Evolutionary conservation across 2,329 filamentous ascomycete genomes (phyloP), one percentile per base, ranked within the genome.

Genomic region (Raffaelea arxii): DNA sequence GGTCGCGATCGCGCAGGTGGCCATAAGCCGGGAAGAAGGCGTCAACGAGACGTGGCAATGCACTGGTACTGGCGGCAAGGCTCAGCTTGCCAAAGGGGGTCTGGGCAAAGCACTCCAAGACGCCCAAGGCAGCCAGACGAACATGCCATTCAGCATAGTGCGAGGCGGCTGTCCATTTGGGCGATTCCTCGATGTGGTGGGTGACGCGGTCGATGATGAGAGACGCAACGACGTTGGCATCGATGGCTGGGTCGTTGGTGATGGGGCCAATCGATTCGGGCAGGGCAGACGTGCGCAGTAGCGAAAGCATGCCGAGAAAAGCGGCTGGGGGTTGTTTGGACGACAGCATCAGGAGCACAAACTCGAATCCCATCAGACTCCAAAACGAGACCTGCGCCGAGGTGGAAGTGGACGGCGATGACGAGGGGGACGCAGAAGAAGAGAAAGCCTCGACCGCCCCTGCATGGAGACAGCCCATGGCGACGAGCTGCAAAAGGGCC

Each of bases 11-110:
- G 2, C 46, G 51, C 18, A 54, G 43, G 37, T 53, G 49, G 7
- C 35, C 32, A 16, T 51, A 53, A 3, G 52, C 52, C 2, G 49
- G 35, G 21, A 53, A 48, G 19, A 53, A 40, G 4, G 41, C 49
- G 22, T 39, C 43, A 23, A 94, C 81, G 0, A 95, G 67, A 3
- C 86, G 78, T 1, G 86, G 87, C 16, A 94, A 77, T 12, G 80
- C 80, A 36, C 75, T 77, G 3, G 75, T 74, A 60, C 92, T 84
- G 5, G 68, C 66, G 0, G 83, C 84, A 9, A 96, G 72, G 40
- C 84, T 76, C 22, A 70, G 60, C 2, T 76, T 74, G 9, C 83
- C 83, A 55, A 84, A 78, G 0, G 72, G 64, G n/a, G 77, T 77
- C 6, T 70, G 66, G 2, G 78, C 75, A 58, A 89, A 82, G 2